Percentiles rank a stretch among this genome's conserved stretches.
phyloP scores from a whole-genome alignment of 768 basidiomycete species.

The Termitomyces sp. region DNA sequence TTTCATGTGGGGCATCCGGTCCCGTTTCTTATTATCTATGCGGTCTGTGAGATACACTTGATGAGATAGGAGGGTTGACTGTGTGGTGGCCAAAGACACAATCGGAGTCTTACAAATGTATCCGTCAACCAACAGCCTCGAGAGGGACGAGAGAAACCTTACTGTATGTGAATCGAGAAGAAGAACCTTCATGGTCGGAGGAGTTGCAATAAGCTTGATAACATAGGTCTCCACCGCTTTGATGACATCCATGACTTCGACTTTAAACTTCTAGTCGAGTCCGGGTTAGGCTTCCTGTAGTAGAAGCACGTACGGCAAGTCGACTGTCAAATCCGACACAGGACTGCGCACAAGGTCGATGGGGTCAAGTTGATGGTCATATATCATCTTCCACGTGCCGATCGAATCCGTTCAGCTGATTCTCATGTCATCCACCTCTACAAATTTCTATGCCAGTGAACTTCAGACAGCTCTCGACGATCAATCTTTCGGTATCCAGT shows the following conservation, averaged over 20 bases:
- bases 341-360: background rate
- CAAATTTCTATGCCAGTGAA: conserved; percentile 45
- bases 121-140: conserved; percentile 1
- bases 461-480: conserved; percentile 53
- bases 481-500: conserved; percentile 53
- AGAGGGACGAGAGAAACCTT: conserved; percentile 21
- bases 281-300: background rate
- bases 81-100: conserved; percentile 91
- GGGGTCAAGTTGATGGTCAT: background rate
- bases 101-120: conserved; percentile 75
- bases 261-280: background rate
- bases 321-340: background rate
- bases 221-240: conserved; percentile 96
- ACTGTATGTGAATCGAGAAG: conserved; percentile 95
- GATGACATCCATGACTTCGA: conserved; percentile 80
- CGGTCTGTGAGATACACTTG: conserved; percentile 98
- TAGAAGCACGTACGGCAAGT: background rate
- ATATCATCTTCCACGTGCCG: background rate
- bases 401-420: too few relatives aligned
- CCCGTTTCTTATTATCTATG: conserved; percentile 90
- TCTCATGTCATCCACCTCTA: conserved; percentile 16
- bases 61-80: conserved; percentile 88
- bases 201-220: conserved; percentile 81
- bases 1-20: conserved; percentile 94
- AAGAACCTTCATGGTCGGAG: conserved; percentile 91